phyloP scores from a whole-genome alignment of 352 stramenopile species.

The Globisporangium barbulae region DNA sequence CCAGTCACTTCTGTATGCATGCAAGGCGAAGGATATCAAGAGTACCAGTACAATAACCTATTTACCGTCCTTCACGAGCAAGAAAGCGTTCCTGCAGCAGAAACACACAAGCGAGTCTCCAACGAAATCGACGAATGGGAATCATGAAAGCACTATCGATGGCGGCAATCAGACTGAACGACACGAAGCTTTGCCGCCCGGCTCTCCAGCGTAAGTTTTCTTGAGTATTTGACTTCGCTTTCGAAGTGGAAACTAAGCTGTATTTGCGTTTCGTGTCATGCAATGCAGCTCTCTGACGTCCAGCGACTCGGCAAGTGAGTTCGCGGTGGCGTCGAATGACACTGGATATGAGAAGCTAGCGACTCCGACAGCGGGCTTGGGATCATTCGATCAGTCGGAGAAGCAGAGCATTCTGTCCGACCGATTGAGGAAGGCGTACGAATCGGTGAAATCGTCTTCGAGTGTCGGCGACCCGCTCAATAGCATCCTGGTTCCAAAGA shows the following conservation, averaged over 20 bases:
- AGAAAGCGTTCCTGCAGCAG: not conserved
- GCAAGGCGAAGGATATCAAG: slow-evolving; percentile 75
- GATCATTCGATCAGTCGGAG: not conserved
- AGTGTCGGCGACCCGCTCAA: not conserved
- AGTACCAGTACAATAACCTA: slow-evolving; percentile 29
- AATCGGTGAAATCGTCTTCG: slow-evolving; percentile 42
- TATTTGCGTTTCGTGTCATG: not conserved
- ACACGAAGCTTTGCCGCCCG: not conserved
- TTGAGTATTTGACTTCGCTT: not conserved
- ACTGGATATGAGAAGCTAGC: not conserved
- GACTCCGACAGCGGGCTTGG: not conserved
- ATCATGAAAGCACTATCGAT: not conserved
- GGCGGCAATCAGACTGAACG: not conserved
- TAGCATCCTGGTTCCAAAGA: not conserved
- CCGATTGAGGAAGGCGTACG: slow-evolving; percentile 46
- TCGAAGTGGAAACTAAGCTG: not conserved
- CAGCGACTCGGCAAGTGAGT: slow-evolving; percentile 27
- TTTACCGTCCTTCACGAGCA: slow-evolving; percentile 27
- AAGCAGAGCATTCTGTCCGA: slow-evolving; percentile 34
- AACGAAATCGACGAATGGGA: not conserved
- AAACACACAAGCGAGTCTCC: not conserved
- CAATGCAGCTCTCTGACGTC: slow-evolving; percentile 29
- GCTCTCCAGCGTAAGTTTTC: slow-evolving; percentile 11
- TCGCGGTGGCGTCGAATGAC: slow-evolving; percentile 1
- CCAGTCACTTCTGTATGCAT: slow-evolving; percentile 73